Evolutionary conservation across 768 basidiomycete genomes (phyloP).

Genomic region (Trametes cubensis): DNA sequence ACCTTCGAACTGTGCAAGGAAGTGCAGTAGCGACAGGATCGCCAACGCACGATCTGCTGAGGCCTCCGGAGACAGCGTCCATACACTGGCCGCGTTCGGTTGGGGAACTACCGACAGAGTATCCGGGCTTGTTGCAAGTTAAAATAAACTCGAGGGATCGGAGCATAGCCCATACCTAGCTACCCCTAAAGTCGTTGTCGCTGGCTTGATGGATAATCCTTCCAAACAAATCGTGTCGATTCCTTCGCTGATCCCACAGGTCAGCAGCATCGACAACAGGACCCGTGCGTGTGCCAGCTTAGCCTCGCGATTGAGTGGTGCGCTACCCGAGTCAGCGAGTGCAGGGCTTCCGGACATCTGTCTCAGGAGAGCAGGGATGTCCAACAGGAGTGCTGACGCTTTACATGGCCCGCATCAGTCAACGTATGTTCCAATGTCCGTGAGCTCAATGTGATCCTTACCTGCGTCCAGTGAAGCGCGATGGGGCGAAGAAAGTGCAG

Average conservation of each 20-base stretch:
- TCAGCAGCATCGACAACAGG: slow-evolving; percentile 65
- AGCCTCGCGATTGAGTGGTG: slow-evolving; percentile 36
- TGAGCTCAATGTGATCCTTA: slow-evolving; percentile 2
- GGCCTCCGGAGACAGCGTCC: slow-evolving; percentile 73
- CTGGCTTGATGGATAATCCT: slow-evolving; percentile 47
- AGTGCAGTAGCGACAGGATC: slow-evolving; percentile 67
- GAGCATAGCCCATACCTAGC: neutral
- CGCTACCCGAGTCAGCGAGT: slow-evolving; percentile 26
- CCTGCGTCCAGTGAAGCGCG: slow-evolving; percentile 28
- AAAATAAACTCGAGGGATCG: neutral
- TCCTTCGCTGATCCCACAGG: slow-evolving; percentile 67
- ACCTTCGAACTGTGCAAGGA: slow-evolving; percentile 78
- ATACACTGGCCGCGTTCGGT: slow-evolving; percentile 46
- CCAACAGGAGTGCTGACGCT: slow-evolving; percentile 37
- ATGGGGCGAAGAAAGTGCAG: neutral
- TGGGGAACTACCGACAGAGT: slow-evolving; percentile 47
- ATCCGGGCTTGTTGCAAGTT: too few species aligned
- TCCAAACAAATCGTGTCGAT: slow-evolving; percentile 70
- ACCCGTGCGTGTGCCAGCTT: slow-evolving; percentile 59
- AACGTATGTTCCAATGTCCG: neutral
- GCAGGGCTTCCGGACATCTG: slow-evolving; percentile 10
- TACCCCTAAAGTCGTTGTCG: neutral
- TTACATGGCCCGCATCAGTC: neutral
- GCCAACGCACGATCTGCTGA: slow-evolving; percentile 73
- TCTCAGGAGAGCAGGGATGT: slow-evolving; percentile 32